phyloP scores from a whole-genome alignment of 768 basidiomycete genomes.

The Pulveroboletus sp. region DNA sequence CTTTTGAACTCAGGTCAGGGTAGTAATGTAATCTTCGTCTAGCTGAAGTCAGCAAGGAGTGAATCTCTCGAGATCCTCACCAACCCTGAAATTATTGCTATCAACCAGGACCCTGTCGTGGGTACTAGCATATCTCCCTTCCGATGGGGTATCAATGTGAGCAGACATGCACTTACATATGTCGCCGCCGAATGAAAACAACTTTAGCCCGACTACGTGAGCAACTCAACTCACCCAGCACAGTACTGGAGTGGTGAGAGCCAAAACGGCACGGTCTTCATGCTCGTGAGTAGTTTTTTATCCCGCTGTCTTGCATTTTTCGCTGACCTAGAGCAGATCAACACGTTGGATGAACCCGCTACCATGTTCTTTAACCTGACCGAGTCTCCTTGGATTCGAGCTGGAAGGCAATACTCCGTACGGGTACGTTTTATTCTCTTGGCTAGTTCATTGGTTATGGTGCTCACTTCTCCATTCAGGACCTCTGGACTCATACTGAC shows the following conservation, averaged over 20 bases:
- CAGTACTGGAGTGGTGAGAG: constrained; percentile 70
- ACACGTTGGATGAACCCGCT: constrained; percentile 53
- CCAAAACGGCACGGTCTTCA: constrained; percentile 62
- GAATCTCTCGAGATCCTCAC: constrained; percentile 55
- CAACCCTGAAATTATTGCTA: constrained; percentile 63
- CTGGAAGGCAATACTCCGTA: constrained; percentile 63
- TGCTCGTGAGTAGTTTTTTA: constrained; percentile 48
- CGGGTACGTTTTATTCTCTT: constrained; percentile 41
- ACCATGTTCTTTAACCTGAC: constrained; percentile 62
- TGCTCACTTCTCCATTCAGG: constrained; percentile 35
- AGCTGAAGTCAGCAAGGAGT: constrained; percentile 52
- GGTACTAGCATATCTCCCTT: constrained; percentile 65
- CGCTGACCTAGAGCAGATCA: constrained; percentile 42
- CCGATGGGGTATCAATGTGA: constrained; percentile 65
- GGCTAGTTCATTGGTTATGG: neutral
- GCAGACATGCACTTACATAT: constrained; percentile 16
- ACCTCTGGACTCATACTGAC: constrained; percentile 70
- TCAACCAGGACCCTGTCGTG: constrained; percentile 64
- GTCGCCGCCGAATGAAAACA: neutral
- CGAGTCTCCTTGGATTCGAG: constrained; percentile 70
- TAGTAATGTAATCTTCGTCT: neutral
- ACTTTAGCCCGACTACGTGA: constrained; percentile 35
- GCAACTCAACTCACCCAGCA: constrained; percentile 52
- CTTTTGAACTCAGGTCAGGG: constrained; percentile 1
- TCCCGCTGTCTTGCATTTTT: neutral